These are phyloP conservation scores for Nigrospora osmanthi DNA, from an alignment of 2,329 filamentous ascomycete species.

Conservation along the genomic window DNA sequence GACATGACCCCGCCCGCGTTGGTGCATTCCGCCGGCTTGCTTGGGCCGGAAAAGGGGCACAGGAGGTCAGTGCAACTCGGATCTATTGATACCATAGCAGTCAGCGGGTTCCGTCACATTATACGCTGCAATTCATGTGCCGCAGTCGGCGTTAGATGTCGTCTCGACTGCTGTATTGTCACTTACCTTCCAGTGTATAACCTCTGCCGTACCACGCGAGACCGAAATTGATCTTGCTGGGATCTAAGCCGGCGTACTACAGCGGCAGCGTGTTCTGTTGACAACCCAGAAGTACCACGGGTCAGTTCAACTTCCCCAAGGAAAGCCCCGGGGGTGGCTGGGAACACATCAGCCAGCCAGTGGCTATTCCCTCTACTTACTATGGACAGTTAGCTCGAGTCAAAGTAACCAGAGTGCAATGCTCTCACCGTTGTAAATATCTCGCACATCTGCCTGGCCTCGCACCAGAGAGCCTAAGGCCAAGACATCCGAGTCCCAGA, in stretches of 20 bases:
- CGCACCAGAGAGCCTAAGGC: constrained; percentile 21
- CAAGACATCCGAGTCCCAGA: constrained; percentile 27
- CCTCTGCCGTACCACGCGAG: constrained; percentile 38
- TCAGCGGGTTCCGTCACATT: not conserved
- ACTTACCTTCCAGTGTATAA: constrained; percentile 22
- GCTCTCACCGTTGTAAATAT: constrained; percentile 22
- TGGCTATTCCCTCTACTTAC: no score
- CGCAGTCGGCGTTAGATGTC: no score
- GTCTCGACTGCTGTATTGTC: no score
- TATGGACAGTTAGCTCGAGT: no score
- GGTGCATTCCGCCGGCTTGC: constrained; percentile 19
- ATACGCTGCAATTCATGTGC: no score
- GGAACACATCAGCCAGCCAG: no score
- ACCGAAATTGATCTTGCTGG: constrained; percentile 36
- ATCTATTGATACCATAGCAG: not conserved
- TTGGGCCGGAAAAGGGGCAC: constrained; percentile 15
- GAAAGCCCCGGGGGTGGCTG: no score
- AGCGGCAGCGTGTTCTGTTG: constrained; percentile 21
- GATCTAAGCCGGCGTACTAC: constrained; percentile 30
- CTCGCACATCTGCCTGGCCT: constrained; percentile 31
- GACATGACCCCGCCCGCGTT: constrained; percentile 20
- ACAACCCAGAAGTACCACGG: no score
- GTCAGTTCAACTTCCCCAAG: no score
- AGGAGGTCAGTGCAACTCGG: constrained; percentile 14
- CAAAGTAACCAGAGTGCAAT: no score